Percentiles rank a stretch among this genome's conserved stretches.
phyloP scores from a whole-genome alignment of 371 early-diverging fungal genomes.

The Blastocladiella emersonii region DNA sequence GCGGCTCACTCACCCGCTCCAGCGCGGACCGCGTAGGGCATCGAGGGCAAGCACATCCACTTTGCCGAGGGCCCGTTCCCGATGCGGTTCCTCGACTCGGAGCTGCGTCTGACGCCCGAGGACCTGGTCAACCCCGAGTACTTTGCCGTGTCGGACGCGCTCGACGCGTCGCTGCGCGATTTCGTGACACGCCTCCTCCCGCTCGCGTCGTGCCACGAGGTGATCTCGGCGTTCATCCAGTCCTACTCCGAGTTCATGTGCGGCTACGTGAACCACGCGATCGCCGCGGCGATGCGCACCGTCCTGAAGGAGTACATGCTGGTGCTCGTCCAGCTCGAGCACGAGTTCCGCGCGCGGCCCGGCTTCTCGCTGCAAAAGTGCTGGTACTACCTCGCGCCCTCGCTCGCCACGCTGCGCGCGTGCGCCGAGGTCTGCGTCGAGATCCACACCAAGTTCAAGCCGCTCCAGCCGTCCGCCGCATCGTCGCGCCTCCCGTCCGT shows the following conservation, averaged over 20 bases:
- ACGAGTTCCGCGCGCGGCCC: conserved; percentile 52
- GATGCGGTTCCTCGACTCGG: conserved; percentile 14
- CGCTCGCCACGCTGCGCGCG: conserved; percentile 49
- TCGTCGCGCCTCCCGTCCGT: not conserved
- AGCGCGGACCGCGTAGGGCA: conserved; percentile 38
- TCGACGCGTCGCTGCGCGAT: conserved; percentile 60
- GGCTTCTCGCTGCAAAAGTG: conserved; percentile 73
- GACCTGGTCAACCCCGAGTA: conserved; percentile 18
- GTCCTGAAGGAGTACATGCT: conserved; percentile 61
- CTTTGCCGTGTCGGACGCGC: conserved; percentile 30
- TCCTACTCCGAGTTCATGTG: conserved; percentile 56
- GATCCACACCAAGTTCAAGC: not conserved
- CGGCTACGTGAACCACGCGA: conserved; percentile 80
- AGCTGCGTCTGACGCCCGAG: conserved; percentile 5
- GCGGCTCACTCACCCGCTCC: not conserved
- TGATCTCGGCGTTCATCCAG: conserved; percentile 56
- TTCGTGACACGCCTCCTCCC: conserved; percentile 61
- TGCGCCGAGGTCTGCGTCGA: not conserved
- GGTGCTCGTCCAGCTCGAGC: conserved; percentile 79
- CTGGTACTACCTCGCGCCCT: conserved; percentile 73
- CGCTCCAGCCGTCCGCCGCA: not conserved
- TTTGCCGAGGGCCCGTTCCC: conserved; percentile 6
- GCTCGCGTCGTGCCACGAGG: conserved; percentile 52
- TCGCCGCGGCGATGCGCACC: conserved; percentile 58
- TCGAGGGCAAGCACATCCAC: conserved; percentile 61